Evolutionary conservation across 306 rosid genomes (phyloP).

Genomic region (Malus orientalis): DNA sequence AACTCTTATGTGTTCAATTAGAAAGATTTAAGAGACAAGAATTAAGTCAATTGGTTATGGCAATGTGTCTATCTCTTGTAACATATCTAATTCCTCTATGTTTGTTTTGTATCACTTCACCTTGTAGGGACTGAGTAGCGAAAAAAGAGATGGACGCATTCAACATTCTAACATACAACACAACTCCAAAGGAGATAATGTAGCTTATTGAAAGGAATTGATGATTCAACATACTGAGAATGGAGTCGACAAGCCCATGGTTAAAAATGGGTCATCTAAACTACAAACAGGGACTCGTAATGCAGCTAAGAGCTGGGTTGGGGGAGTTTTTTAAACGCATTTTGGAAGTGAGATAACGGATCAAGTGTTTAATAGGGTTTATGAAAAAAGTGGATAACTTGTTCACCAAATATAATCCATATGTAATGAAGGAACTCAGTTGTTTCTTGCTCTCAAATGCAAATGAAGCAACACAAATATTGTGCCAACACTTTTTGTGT

Average conservation of each 20-base stretch:
- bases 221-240: neutral
- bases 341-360: constrained; percentile 1
- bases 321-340: neutral
- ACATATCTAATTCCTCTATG: neutral
- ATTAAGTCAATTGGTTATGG: too few relatives aligned
- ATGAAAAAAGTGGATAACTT: neutral
- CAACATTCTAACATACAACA: neutral
- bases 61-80: neutral
- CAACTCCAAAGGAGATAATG: neutral
- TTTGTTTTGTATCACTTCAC: neutral
- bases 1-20: neutral
- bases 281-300: neutral
- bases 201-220: neutral
- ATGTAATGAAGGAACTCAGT: neutral
- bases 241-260: neutral
- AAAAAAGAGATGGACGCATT: neutral
- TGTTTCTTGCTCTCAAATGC: neutral
- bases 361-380: neutral
- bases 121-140: neutral
- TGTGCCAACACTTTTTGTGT: neutral
- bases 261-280: neutral
- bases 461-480: neutral
- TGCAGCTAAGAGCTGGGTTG: neutral
- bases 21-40: neutral
- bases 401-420: neutral